Evolutionary conservation across 169 alveolate species (phyloP).

Genomic region (Plasmodium relictum): DNA sequence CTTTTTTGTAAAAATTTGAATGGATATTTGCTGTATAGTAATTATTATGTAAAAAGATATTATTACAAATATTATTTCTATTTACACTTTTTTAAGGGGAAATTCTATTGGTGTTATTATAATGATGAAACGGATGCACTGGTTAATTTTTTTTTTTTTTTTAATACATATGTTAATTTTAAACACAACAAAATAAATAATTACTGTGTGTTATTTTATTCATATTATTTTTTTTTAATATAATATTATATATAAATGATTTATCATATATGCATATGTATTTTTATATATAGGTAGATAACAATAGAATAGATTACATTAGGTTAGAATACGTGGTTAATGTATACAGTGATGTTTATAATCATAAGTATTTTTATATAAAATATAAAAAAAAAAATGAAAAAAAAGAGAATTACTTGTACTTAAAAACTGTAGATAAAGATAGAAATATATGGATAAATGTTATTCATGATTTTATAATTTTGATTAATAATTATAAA

Average conservation of each 20-base stretch:
- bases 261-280: neutral
- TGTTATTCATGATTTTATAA: constrained; percentile 64
- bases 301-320: constrained; percentile 56
- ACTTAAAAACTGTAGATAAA: constrained; percentile 51
- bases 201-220: neutral
- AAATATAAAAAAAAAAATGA: constrained; percentile 53
- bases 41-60: constrained; percentile 48
- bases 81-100: constrained; percentile 61
- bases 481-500: constrained; percentile 43
- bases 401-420: constrained; percentile 58
- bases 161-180: no score
- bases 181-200: neutral
- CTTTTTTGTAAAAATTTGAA: constrained; percentile 56
- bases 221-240: neutral
- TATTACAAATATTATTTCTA: constrained; percentile 59
- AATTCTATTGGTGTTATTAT: constrained; percentile 70
- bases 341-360: constrained; percentile 60
- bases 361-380: constrained; percentile 56
- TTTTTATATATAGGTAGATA: constrained; percentile 35
- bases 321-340: constrained; percentile 40
- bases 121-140: constrained; percentile 67
- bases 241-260: neutral
- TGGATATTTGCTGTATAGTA: constrained; percentile 57
- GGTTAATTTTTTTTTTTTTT: constrained; percentile 11
- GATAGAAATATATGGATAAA: constrained; percentile 70